A percentile compares a stretch with the other conserved stretches of the same genome.
Evolutionary conservation across 768 basidiomycete genomes (phyloP).

Genomic region (Chiua virens): DNA sequence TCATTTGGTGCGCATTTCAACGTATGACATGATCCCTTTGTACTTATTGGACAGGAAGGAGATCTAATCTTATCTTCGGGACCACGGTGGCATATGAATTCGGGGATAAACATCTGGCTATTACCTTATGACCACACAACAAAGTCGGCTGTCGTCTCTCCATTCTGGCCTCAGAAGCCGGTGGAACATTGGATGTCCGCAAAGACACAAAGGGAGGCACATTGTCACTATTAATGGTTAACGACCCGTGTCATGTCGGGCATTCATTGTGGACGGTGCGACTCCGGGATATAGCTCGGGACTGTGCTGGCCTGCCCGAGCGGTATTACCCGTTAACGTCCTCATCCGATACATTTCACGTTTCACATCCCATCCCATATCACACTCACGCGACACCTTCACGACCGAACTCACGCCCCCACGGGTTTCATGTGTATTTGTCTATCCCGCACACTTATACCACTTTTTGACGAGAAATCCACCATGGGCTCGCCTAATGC

Average conservation of each 20-base stretch:
- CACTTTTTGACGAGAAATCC: too few relatives aligned
- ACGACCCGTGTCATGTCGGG: too few relatives aligned
- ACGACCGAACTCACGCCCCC: background rate
- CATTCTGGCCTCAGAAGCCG: too few relatives aligned
- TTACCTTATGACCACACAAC: too few relatives aligned
- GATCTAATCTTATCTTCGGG: too few relatives aligned
- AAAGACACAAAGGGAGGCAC: background rate
- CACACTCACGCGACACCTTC: background rate
- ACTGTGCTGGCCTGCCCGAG: background rate
- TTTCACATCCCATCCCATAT: background rate
- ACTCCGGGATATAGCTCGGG: constrained; percentile 1
- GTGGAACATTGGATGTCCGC: background rate
- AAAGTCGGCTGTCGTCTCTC: too few relatives aligned
- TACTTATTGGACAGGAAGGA: too few relatives aligned
- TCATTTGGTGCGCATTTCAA: too few relatives aligned
- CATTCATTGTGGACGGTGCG: background rate
- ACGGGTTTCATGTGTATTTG: background rate
- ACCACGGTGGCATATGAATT: too few relatives aligned
- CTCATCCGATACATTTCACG: background rate
- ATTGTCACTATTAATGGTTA: too few relatives aligned
- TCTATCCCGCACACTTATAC: background rate
- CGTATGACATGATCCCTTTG: too few relatives aligned
- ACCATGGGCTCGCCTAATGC: background rate
- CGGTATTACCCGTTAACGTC: background rate
- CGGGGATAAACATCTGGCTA: too few relatives aligned